Conservation (phyloP, 2,329 filamentous ascomycete genomes). For the Neonectria magnoliae region DNA sequence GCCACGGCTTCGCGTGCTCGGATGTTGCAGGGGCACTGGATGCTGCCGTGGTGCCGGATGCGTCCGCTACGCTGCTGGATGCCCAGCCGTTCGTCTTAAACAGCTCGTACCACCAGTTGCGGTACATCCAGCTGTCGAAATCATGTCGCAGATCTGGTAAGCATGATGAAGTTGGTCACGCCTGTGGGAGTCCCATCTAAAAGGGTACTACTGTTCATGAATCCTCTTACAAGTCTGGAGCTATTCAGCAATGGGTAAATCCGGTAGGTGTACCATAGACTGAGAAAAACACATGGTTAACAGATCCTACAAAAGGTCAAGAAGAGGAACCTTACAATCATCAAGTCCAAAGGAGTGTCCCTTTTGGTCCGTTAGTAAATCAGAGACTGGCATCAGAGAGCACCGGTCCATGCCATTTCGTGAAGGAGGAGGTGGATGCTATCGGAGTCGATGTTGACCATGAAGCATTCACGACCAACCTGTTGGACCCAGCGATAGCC, state of each 20-base stretch:
- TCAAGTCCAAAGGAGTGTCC: conserved; percentile 55
- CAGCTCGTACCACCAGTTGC: conserved; percentile 56
- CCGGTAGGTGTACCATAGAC: conserved; percentile 18
- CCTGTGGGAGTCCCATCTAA: conserved; percentile 57
- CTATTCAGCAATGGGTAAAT: not conserved
- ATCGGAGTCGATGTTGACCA: conserved; percentile 49
- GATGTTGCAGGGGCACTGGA: conserved; percentile 1
- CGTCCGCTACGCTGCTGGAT: not conserved
- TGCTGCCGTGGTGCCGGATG: not conserved
- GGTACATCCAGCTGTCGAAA: conserved; percentile 60
- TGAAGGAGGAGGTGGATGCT: conserved; percentile 58
- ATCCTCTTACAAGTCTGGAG: not conserved
- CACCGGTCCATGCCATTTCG: conserved; percentile 46
- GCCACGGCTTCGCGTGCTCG: not conserved
- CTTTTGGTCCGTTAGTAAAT: not conserved
- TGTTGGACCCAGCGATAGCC: conserved; percentile 59
- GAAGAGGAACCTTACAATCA: conserved; percentile 42
- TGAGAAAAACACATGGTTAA: conserved; percentile 14
- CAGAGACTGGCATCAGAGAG: too few species aligned
- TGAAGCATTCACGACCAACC: conserved; percentile 56
- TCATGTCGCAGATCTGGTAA: conserved; percentile 53
- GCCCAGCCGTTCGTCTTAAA: conserved; percentile 41
- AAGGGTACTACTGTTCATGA: not conserved
- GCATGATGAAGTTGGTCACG: conserved; percentile 56
- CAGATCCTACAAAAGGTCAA: not conserved